Evolutionary conservation across 2,329 filamentous ascomycete species (phyloP), one percentile per base, ranked within the genome.

Genomic region (Ophidiomyces ophidiicola): DNA sequence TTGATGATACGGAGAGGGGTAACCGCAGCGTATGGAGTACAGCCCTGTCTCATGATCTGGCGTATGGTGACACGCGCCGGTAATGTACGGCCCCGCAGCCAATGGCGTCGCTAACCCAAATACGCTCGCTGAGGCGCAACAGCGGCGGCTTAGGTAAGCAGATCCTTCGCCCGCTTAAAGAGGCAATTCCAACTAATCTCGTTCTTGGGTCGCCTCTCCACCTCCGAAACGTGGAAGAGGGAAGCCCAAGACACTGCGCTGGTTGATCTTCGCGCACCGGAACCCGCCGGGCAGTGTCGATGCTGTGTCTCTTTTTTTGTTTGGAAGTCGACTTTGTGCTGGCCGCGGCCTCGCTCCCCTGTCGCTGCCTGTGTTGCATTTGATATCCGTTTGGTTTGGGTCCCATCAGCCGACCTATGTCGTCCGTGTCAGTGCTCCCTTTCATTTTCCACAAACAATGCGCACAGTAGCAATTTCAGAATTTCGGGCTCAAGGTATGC

Each of bases 171-270:
- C 4, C 33, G 8, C 26, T 6, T 28, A 31, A 37, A 37, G 18
- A 31, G 35, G 35, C 35, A 37, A 37, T 37, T 30, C 17, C 5
- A 23, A 29, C n/a, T 20, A 24, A 23, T 39, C 37, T 26, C 15
- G 8, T 15, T 32, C 37, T 26, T 20, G 12, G 21, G 29, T 32
- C 36, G 18, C 32, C 39, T 35, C 32, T 36, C 26, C 39, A 41
- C 32, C 32, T 25, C 19, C 32, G n/a, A 17, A 36, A 19, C 31
- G 10, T 25, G 39, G 29, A 25, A 14, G 33, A 20, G 20, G 26
- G 26, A 25, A 19, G n/a, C n/a, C 31, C 25, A 29, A 28, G 19
- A 31, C 5, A 12, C 25, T 36, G 32, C 32, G 20, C 6, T 36
- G 32, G 39, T 32, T 30, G 26, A 26, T 36, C 20, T 25, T 25